Percentiles rank a stretch among this genome's conserved stretches.
Conservation (phyloP, 805 yeast species). For the Candida endomychidarum region DNA sequence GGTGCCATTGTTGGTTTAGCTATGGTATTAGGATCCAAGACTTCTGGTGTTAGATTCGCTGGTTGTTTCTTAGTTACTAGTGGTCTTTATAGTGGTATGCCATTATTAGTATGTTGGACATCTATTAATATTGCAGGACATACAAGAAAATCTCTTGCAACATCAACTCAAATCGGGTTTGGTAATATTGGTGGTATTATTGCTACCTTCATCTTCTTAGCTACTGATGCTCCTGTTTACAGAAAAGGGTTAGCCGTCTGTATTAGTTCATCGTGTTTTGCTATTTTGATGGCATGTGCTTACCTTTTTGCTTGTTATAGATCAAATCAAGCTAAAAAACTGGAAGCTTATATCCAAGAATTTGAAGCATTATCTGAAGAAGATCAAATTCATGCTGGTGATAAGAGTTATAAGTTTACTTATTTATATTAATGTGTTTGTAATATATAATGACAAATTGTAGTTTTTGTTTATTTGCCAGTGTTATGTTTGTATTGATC, state of each 20-base stretch:
- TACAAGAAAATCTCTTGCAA: constrained; percentile 54
- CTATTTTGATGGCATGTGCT: constrained; percentile 31
- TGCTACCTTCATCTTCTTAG: constrained; percentile 55
- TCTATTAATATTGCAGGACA: constrained; percentile 65
- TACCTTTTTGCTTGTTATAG: constrained; percentile 33
- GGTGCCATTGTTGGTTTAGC: constrained; percentile 54
- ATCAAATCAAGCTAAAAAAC: constrained; percentile 25
- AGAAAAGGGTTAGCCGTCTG: constrained; percentile 53
- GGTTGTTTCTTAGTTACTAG: constrained; percentile 61
- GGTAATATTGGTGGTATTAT: constrained; percentile 76
- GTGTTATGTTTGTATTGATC: too few species aligned
- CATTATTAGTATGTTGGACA: constrained; percentile 67
- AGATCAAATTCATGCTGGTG: constrained; percentile 37
- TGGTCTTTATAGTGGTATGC: constrained; percentile 67
- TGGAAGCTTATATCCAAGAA: constrained; percentile 25
- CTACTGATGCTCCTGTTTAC: constrained; percentile 59
- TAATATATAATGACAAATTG: too few species aligned
- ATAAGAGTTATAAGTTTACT: constrained; percentile 35
- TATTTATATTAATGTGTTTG: constrained; percentile 39
- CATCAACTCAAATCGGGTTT: constrained; percentile 66
- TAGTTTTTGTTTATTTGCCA: too few species aligned
- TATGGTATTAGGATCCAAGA: constrained; percentile 49
- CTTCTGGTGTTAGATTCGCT: constrained; percentile 50
- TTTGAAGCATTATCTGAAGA: constrained; percentile 27
- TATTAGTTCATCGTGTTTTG: constrained; percentile 47